phyloP scores from a whole-genome alignment of 768 basidiomycete species.

The Xerocomus brunneocitrinus region DNA sequence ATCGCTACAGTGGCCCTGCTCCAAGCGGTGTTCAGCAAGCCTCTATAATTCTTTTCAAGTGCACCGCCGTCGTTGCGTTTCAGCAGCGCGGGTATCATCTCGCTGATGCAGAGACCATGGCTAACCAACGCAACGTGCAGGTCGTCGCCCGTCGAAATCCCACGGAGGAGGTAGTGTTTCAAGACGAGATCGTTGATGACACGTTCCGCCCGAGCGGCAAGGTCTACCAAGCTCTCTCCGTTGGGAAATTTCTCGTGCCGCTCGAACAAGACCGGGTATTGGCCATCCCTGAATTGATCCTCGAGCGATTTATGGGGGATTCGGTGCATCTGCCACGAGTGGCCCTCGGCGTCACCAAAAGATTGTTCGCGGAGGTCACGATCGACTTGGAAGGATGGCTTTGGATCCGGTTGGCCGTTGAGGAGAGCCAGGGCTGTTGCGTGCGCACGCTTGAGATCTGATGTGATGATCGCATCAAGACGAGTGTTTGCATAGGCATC shows the following conservation, averaged over 20 bases:
- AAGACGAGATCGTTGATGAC: slow-evolving; percentile 50
- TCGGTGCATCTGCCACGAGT: slow-evolving; percentile 36
- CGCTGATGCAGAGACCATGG: slow-evolving; percentile 68
- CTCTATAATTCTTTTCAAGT: slow-evolving; percentile 34
- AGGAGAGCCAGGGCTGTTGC: slow-evolving; percentile 57
- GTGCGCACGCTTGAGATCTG: slow-evolving; percentile 59
- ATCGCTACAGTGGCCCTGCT: slow-evolving; percentile 48
- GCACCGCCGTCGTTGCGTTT: slow-evolving; percentile 35
- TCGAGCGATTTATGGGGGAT: slow-evolving; percentile 30
- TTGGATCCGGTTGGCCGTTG: slow-evolving; percentile 42
- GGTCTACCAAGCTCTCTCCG: slow-evolving; percentile 66
- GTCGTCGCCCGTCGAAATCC: slow-evolving; percentile 36
- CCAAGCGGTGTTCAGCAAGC: slow-evolving; percentile 70
- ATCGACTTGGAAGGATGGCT: slow-evolving; percentile 45
- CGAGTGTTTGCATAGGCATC: slow-evolving; percentile 42
- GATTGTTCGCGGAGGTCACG: slow-evolving; percentile 60
- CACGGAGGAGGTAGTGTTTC: slow-evolving; percentile 44
- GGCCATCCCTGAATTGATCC: slow-evolving; percentile 48
- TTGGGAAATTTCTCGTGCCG: slow-evolving; percentile 58
- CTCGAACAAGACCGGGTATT: slow-evolving; percentile 46
- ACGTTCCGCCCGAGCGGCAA: slow-evolving; percentile 49
- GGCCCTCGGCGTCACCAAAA: slow-evolving; percentile 70
- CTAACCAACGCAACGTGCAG: slow-evolving; percentile 66
- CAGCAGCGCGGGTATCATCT: slow-evolving; percentile 52
- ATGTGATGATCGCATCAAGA: slow-evolving; percentile 59